A percentile compares a stretch with the other conserved stretches of the same genome.
Evolutionary conservation across 176 grass and related monocot species (phyloP).

Genomic region (Dendrocalamus sinicus): DNA sequence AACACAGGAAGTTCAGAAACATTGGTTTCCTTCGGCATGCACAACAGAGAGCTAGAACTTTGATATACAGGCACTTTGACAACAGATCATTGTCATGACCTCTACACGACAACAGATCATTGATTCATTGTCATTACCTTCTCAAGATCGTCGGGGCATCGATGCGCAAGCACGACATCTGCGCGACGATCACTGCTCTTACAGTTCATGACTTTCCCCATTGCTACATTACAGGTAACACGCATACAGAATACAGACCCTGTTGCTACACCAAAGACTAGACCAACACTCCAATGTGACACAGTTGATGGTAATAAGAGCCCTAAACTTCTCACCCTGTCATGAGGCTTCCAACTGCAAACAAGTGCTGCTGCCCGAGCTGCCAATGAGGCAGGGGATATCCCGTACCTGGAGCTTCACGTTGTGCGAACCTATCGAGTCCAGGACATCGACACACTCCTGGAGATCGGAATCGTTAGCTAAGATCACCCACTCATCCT

Average conservation of each 20-base stretch:
- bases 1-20: constrained; percentile 11
- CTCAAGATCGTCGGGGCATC: neutral
- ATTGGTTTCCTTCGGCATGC: neutral
- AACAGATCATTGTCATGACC: neutral
- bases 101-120: neutral
- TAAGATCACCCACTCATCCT: constrained; percentile 95
- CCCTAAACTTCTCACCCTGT: neutral
- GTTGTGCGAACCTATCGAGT: constrained; percentile 52
- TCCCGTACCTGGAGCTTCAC: constrained; percentile 79
- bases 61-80: neutral
- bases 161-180: neutral
- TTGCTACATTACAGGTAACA: constrained; percentile 24
- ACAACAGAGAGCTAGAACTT: neutral
- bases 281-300: constrained; percentile 30
- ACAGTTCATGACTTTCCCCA: neutral
- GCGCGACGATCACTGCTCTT: neutral
- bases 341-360: constrained; percentile 55
- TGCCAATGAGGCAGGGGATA: constrained; percentile 45
- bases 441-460: constrained; percentile 83
- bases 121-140: neutral
- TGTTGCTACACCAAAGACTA: neutral
- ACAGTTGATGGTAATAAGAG: neutral
- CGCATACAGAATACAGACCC: constrained; percentile 7
- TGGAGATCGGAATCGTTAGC: constrained; percentile 70
- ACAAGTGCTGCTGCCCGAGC: constrained; percentile 71